Conservation (phyloP, 805 yeast genomes). For the Alloascoidea hylecoeti region DNA sequence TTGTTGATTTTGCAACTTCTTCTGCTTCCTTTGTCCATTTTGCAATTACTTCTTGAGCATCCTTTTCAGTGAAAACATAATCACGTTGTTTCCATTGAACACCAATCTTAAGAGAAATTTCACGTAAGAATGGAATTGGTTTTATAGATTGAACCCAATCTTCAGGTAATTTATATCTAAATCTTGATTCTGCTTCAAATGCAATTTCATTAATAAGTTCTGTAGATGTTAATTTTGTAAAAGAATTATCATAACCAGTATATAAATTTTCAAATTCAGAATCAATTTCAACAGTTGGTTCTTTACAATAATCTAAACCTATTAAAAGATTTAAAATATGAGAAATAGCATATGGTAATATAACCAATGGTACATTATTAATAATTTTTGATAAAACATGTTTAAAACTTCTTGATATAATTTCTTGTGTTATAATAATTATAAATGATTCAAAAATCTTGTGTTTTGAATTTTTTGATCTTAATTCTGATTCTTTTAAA, state of each 20-base stretch:
- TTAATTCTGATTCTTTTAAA: slow-evolving; percentile 22
- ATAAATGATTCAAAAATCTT: slow-evolving; percentile 30
- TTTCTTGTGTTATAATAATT: slow-evolving; percentile 41
- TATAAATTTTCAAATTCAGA: slow-evolving; percentile 27
- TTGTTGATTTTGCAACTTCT: background rate
- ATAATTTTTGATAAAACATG: slow-evolving; percentile 47
- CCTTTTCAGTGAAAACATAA: slow-evolving; percentile 25
- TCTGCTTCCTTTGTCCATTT: slow-evolving; percentile 2
- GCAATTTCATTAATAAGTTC: slow-evolving; percentile 28
- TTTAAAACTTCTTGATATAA: slow-evolving; percentile 69
- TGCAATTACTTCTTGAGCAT: slow-evolving; percentile 4
- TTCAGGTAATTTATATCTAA: slow-evolving; percentile 39
- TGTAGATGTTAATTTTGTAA: slow-evolving; percentile 30
- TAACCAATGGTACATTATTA: slow-evolving; percentile 29
- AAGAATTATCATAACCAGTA: slow-evolving; percentile 23
- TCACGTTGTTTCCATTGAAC: slow-evolving; percentile 60
- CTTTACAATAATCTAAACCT: slow-evolving; percentile 30
- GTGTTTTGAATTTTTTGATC: slow-evolving; percentile 19
- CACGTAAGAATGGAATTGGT: slow-evolving; percentile 42
- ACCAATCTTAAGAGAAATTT: slow-evolving; percentile 66
- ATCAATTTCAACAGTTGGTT: slow-evolving; percentile 27
- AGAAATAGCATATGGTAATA: slow-evolving; percentile 46
- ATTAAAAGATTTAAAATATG: slow-evolving; percentile 62
- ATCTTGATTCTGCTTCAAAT: slow-evolving; percentile 45
- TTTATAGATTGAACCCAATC: slow-evolving; percentile 30